These are phyloP conservation scores for Thelonectria discophora DNA, from an alignment of 2,329 filamentous ascomycete genomes.

Conservation along the genomic window DNA sequence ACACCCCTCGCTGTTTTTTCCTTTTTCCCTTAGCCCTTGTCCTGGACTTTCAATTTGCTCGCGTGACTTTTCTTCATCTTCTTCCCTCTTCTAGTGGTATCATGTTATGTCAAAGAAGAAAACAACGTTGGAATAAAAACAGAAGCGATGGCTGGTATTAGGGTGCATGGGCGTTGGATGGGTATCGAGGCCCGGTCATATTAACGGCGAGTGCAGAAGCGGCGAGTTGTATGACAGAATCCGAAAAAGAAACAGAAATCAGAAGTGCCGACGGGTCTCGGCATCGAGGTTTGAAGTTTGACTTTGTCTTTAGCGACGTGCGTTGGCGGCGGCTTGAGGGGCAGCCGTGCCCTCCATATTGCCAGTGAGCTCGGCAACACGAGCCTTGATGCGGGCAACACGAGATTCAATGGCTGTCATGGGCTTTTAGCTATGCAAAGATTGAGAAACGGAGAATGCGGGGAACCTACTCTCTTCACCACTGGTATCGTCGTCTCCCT, in stretches of 20 bases:
- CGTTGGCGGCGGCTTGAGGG: constrained; percentile 43
- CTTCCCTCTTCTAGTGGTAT: constrained; percentile 44
- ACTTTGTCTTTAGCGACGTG: constrained; percentile 31
- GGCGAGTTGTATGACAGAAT: constrained; percentile 29
- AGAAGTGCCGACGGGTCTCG: constrained; percentile 17
- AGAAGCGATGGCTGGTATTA: constrained; percentile 40
- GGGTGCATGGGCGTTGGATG: constrained; percentile 30
- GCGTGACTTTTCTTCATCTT: constrained; percentile 37
- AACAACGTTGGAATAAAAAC: constrained; percentile 35
- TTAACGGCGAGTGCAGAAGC: constrained; percentile 27
- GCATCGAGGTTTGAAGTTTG: constrained; percentile 8
- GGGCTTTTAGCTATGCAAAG: constrained; percentile 34
- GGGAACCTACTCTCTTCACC: constrained; percentile 86
- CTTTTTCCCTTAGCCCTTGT: constrained; percentile 20
- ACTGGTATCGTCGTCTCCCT: constrained; percentile 87
- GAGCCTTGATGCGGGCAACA: constrained; percentile 96
- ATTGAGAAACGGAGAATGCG: neutral
- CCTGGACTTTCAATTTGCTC: constrained; percentile 32
- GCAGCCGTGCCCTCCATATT: constrained; percentile 71
- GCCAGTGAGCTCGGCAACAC: constrained; percentile 91
- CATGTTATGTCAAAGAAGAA: constrained; percentile 40
- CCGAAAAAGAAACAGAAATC: constrained; percentile 20
- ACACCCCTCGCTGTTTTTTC: constrained; percentile 19
- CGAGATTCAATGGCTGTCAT: constrained; percentile 89
- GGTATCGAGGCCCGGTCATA: constrained; percentile 23